Evolutionary conservation across 352 stramenopile genomes (phyloP), one percentile per base, ranked within the genome.

Genomic region (Globisporangium iwayamae): DNA sequence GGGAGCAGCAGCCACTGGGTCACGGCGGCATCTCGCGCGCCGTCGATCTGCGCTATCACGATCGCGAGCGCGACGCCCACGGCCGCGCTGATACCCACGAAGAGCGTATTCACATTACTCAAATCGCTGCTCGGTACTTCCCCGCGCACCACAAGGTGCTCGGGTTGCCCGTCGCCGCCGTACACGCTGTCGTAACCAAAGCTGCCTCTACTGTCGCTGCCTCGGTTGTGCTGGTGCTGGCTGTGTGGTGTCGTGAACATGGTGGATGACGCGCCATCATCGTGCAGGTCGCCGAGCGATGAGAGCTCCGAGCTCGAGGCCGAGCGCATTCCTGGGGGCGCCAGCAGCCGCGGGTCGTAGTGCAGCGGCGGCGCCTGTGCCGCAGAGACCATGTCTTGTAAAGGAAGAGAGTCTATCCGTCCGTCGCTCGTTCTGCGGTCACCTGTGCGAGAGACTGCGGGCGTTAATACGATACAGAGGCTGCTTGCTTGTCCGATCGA

Each of bases 41-140:
- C 67, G 32, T 60, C 53, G 16, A 66, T 18, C 48, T 76, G 69
- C 11, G 69, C 39, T 34, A 79, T n/a, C 36, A 63, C 47, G 20
- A 71, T 16, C 14, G 66, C 60, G 25, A 78, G 36, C 28, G 74
- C 43, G 18, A 83, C 28, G 18, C 73, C 69, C 14, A 70, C 32
- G 0, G 68, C 65, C 10, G 70, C 60, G 20, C 63, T 52, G n/a
- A 71, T 68, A 45, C 64, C 66, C 8, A 66, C 69, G 56, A 62
- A 68, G 13, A 81, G 56, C 18, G 56, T 73, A 38, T 62, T 63
- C 14, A 64, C 47, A 18, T 62, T 62, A 25, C 32, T 28, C 18
- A 68, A n/a, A 36, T 68, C 56, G 46, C 38, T 58, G 47, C 39
- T 64, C 1, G 63, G 55, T 13, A 68, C 41, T 18, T 59, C 55